Base-by-base conservation (phyloP, 2,329 filamentous ascomycete species). In the Sporothrix protearum region DNA sequence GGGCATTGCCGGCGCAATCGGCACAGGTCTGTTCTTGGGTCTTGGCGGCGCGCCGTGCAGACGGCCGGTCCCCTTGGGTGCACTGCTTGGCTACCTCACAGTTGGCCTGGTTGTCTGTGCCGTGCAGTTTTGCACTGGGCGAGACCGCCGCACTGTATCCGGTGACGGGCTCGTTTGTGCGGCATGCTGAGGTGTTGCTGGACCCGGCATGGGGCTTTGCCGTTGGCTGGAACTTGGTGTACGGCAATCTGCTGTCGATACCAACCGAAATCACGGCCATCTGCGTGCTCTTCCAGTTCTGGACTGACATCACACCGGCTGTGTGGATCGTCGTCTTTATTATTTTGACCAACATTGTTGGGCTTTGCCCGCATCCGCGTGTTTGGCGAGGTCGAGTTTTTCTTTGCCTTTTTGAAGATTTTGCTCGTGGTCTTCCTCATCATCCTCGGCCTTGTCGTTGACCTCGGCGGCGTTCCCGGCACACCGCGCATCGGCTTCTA, bases 121-220 rank as follows among this genome's bases (percentile, higher is more conserved):
- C 4, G 89, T 94, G 80, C 94, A 95, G 90, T 84, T 84, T 85
- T 64, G 85, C 85, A 61, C 82, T 91, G 42, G 88, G 87, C 67
- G 89, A 96, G 81, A 91, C 96, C 85, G 90, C 92, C 10, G 90
- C 92, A 12, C 93, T 89, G 76, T 89, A 94, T 36, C 93, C 93
- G 6, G 88, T 94, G 47, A 84, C 90, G 25, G 92, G 91, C 72
- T 90, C 91, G 53, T 93, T 95, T 76, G 85, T 93, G 74, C 78
- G 84, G 14, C 86, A 85, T 57, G 83, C 84, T 5, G 89, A 92
- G 77, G 89, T 88, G 12, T 89, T 81, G 67, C 80, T 84, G 57
- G 83, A 85, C 72, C 81, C 82, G 68, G 81, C 82, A 3, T 77
- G 82, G 9, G 83, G 81, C 42, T 86, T 85, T 69, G 82, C 84